Evolutionary conservation across 2,329 filamentous ascomycete genomes (phyloP).

Genomic region (Xylariaceae sp.): DNA sequence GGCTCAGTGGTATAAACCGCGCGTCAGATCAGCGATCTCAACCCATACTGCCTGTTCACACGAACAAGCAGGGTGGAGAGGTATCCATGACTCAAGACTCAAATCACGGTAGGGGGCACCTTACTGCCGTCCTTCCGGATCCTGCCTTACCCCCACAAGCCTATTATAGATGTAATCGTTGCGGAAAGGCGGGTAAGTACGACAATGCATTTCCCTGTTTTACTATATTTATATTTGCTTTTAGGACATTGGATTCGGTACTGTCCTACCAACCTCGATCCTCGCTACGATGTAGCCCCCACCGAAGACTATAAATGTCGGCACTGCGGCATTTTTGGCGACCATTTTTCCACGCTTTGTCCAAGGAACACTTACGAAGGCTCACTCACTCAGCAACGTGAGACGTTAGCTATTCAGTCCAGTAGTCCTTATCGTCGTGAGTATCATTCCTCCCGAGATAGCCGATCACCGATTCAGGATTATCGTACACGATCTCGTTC

Average conservation of each 20-base stretch:
- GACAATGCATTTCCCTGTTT: conserved; percentile 1
- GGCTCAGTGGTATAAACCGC: too few species aligned
- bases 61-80: too few species aligned
- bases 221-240: too few species aligned
- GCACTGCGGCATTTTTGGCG: conserved; percentile 28
- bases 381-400: conserved; percentile 31
- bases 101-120: too few species aligned
- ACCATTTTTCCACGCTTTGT: conserved; percentile 34
- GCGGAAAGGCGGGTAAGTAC: conserved; percentile 28
- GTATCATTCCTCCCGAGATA: conserved; percentile 6
- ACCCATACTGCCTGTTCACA: too few species aligned
- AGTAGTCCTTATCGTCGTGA: neutral
- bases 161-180: conserved; percentile 30
- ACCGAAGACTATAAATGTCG: conserved; percentile 28
- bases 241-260: conserved; percentile 34
- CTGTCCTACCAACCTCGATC: conserved; percentile 40
- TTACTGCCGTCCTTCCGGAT: neutral
- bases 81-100: too few species aligned
- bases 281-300: conserved; percentile 30
- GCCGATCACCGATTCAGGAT: conserved; percentile 4
- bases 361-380: conserved; percentile 27
- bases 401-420: neutral
- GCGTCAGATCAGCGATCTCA: too few species aligned
- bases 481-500: too few species aligned
- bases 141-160: conserved; percentile 2